These are phyloP conservation scores for Delitschia confertaspora DNA, from an alignment of 495 filamentous ascomycete species.

Conservation along the genomic window DNA sequence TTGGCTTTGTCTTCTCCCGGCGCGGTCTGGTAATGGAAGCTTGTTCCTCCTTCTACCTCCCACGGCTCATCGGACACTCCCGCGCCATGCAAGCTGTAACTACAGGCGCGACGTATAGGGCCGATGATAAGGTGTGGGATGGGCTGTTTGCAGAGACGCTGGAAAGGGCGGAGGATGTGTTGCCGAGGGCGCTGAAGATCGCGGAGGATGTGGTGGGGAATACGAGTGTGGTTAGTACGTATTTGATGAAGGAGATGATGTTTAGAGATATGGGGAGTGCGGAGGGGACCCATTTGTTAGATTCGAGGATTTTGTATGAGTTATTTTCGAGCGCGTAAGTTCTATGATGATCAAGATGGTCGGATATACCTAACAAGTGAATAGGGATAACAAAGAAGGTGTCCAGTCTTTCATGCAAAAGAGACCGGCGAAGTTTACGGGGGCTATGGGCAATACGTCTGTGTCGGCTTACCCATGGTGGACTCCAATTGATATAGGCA, in stretches of 20 bases:
- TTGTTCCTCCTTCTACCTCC: slow-evolving; percentile 54
- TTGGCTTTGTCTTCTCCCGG: slow-evolving; percentile 57
- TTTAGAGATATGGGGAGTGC: slow-evolving; percentile 47
- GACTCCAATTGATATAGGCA: slow-evolving; percentile 30
- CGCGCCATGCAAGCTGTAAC: slow-evolving; percentile 53
- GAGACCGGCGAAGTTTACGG: slow-evolving; percentile 45
- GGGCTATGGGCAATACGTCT: slow-evolving; percentile 40
- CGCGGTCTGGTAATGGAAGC: slow-evolving; percentile 57
- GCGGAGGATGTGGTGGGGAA: slow-evolving; percentile 51
- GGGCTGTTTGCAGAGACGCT: slow-evolving; percentile 50
- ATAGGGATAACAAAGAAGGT: slow-evolving; percentile 37
- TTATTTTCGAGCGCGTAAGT: slow-evolving; percentile 40
- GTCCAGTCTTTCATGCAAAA: slow-evolving; percentile 36
- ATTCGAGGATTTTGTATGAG: slow-evolving; percentile 48
- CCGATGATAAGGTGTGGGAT: slow-evolving; percentile 39
- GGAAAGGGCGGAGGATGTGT: slow-evolving; percentile 41
- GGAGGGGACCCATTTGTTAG: slow-evolving; percentile 51
- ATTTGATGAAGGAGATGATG: slow-evolving; percentile 53
- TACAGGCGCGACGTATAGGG: slow-evolving; percentile 39
- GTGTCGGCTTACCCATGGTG: slow-evolving; percentile 45
- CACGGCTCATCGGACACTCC: slow-evolving; percentile 48
- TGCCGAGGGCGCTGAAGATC: slow-evolving; percentile 48
- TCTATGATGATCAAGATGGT: neutral
- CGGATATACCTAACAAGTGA: neutral
- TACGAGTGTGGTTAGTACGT: slow-evolving; percentile 45